Evolutionary conservation across 1,284 basidiomycete genomes (phyloP), one percentile per base, ranked within the genome.

Genomic region (Neotropicomus parvogracilis): DNA sequence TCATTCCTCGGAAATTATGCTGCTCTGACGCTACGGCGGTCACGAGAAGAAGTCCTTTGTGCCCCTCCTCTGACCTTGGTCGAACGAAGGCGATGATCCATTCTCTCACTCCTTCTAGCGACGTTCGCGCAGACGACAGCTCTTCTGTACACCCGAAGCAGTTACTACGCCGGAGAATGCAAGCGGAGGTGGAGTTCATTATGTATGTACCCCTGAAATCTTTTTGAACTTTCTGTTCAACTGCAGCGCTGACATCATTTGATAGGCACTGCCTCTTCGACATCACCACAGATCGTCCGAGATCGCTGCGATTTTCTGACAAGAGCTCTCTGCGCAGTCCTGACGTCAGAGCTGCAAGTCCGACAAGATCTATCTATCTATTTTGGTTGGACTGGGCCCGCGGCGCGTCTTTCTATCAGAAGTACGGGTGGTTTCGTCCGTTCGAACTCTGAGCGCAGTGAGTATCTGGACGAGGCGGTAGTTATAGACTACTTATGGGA

Each of bases 1-100:
- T 66, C 64, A 60, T 63, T 61, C 54, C 13, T 45, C 61, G 61
- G 61, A 63, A 54, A 63, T 66, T 54, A 66, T 48, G 5, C n/a
- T 29, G 39, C 50, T 46, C 46, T 44, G 14, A 36, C 39, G 26
- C 39, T 62, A 44, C 40, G 41, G 34, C 14, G 35, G 56, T 50
- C 44, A 48, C 38, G 43, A 54, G 48, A 47, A 45, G 45, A 64
- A 44, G 47, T 36, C 37, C 48, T 46, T 52, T 39, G 31, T 44
- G 34, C 44, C 44, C 46, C 26, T 50, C 45, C 38, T 36, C 19
- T 19, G 32, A 46, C 42, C 44, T 33, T 34, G 46, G 37, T 28
- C 21, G 39, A 32, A 37, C 35, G 27, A 40, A 42, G 21, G 43
- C 26, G 21, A 24, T 17, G 9, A n/a, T 26, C 11, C 41, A 51